Conservation (phyloP, 345 rosid species). For the Citrus sinensis region DVS_A1.0 CM039163.1:9439501-9440000, state of each 20-base stretch:
- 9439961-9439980: neutral
- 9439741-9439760: neutral
- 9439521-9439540: neutral
- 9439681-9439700: neutral
- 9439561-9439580: neutral
- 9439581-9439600: neutral
- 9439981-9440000: neutral
- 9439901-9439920: neutral
- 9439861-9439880: neutral
- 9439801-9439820: too few species aligned
- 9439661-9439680: neutral
- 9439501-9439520: neutral
- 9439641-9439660: neutral
- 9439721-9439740: neutral
- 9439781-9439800: neutral
- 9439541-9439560: neutral
- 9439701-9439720: neutral
- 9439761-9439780: neutral
- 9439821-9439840: neutral
- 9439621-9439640: neutral
- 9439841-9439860: neutral
- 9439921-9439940: too few species aligned
- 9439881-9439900: neutral
- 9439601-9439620: neutral
- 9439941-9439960: too few species aligned